Conservation (phyloP, 768 basidiomycete genomes). For the Stropharia rugosoannulata region DNA sequence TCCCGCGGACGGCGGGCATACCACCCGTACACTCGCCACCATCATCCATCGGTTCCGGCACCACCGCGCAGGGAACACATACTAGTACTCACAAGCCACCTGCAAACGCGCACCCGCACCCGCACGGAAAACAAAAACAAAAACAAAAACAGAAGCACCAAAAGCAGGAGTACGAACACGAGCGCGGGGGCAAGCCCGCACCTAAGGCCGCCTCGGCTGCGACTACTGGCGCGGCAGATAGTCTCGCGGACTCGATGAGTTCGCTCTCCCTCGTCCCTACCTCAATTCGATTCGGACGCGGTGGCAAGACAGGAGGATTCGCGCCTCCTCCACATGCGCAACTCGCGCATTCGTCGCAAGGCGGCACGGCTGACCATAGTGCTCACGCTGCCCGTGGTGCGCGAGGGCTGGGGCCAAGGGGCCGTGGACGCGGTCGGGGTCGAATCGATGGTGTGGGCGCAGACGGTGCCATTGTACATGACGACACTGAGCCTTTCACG, state of each 20-base stretch:
- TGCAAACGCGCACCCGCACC: no score
- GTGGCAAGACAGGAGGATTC: slow-evolving; percentile 58
- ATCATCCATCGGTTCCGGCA: slow-evolving; percentile 15
- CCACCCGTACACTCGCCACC: slow-evolving; percentile 11
- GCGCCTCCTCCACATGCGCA: slow-evolving; percentile 19
- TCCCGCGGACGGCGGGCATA: slow-evolving; percentile 15
- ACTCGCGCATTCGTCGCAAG: no score
- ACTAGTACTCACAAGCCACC: no score
- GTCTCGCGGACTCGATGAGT: slow-evolving; percentile 29
- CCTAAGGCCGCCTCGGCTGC: no score
- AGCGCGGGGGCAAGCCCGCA: no score
- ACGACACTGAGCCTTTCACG: neutral
- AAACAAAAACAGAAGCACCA: no score
- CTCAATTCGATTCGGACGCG: slow-evolving; percentile 72
- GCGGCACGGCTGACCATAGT: no score
- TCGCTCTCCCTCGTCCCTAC: slow-evolving; percentile 62
- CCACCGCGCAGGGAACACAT: neutral
- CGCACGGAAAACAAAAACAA: no score
- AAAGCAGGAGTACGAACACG: no score
- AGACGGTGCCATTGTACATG: neutral
- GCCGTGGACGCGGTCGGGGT: slow-evolving; percentile 22
- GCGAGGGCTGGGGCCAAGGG: slow-evolving; percentile 4
- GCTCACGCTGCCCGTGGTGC: slow-evolving; percentile 14
- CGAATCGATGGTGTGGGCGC: slow-evolving; percentile 6
- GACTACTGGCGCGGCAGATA: slow-evolving; percentile 4